Base-by-base conservation (phyloP, 257 asterid species). In the Ehretia macrophylla region DNA sequence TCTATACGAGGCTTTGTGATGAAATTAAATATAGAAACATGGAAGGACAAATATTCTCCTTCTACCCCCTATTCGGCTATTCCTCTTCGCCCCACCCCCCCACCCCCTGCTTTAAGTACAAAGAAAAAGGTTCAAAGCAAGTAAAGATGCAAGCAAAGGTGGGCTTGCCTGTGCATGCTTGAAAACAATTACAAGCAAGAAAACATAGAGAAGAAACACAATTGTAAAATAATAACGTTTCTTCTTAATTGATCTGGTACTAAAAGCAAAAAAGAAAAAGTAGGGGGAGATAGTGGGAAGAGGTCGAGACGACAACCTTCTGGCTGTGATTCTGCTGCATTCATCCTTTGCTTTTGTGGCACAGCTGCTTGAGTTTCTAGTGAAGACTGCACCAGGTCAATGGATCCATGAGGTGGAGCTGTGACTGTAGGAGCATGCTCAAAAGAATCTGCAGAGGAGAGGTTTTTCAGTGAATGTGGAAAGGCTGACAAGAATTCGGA, bases 361-460 rank as follows among this genome's bases (percentile, higher is more conserved):
- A 70, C 11, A 35, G 78, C 38, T 0, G 71, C 32, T 13, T 65
- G 67, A 11, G 56, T 54, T 73, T 49, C 75, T 49, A 64, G 78
- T 2, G 75, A n/a, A 3, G 69, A 63, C 4, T 67, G 53, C 8
- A 14, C 32, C 8, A 32, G 18, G n/a, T 61, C 80, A 5, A 72
- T 59, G 60, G 51, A 37, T 21, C 68, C 73, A 14, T 32, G 72
- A 21, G 79, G 64, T 27, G 75, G 74, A 55, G 70, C 45, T 8
- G 74, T 19, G 42, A 50, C 44, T 6, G 72, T 44, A 14, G 88
- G 18, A 40, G 62, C 55, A 64, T 48, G 59, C 55, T 77, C 86
- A 65, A 69, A 57, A 48, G 81, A 66, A 63, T 69, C 90, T 80
- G 84, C 77, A 55, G 18, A 58, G 39, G 37, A 67, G 46, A 21